Conservation (phyloP, 345 rosid species). For the Litchi chinensis region DNA sequence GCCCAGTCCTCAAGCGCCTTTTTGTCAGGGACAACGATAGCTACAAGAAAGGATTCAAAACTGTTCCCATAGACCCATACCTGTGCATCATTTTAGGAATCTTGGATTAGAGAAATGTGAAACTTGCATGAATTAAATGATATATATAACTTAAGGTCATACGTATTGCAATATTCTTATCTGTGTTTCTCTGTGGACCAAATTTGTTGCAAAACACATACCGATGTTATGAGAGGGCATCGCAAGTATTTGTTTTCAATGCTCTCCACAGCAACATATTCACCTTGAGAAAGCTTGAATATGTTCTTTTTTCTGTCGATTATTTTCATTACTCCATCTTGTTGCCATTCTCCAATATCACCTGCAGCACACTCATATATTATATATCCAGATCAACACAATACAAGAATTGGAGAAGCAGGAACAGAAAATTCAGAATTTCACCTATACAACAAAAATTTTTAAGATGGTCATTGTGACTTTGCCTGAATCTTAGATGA, state of each 20-base stretch:
- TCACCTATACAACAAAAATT: background rate
- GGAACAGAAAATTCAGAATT: background rate
- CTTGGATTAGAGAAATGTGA: background rate
- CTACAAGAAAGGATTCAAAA: constrained; percentile 90
- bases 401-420: background rate
- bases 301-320: constrained; percentile 95
- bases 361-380: constrained; percentile 43
- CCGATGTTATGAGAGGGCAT: constrained; percentile 77
- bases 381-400: background rate
- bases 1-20: constrained; percentile 89
- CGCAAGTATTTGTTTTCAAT: constrained; percentile 72
- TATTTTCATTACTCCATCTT: constrained; percentile 86
- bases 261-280: constrained; percentile 91
- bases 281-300: constrained; percentile 94
- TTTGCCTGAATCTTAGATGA: background rate
- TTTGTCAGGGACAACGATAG: constrained; percentile 76
- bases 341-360: constrained; percentile 92
- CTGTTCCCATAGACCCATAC: constrained; percentile 96
- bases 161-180: background rate
- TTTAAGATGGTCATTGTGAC: no score
- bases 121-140: constrained; percentile 11
- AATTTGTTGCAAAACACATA: constrained; percentile 24
- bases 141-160: background rate
- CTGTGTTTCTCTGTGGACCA: background rate
- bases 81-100: constrained; percentile 35